Evolutionary conservation across 106 monocot genomes (phyloP).

Genomic region (Dendrobium huoshanense): DNA sequence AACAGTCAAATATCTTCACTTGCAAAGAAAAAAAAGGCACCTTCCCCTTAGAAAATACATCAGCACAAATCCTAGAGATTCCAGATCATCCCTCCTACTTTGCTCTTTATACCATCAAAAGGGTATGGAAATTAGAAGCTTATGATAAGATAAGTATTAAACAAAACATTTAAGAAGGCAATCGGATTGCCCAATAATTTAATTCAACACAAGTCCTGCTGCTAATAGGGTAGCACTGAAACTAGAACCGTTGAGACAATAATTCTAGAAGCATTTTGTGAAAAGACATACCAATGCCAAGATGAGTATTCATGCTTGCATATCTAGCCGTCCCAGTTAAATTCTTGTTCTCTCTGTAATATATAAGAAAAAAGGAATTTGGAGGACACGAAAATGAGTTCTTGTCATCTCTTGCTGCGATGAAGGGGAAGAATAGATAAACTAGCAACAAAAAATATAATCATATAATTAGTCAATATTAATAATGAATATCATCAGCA

Average conservation of each 20-base stretch:
- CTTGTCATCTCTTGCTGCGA: background rate
- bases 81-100: slow-evolving; percentile 51
- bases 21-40: slow-evolving; percentile 9
- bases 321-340: slow-evolving; percentile 52
- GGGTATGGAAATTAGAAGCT: background rate
- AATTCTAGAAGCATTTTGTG: background rate
- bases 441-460: background rate
- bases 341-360: slow-evolving; percentile 46
- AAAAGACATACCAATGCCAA: slow-evolving; percentile 35
- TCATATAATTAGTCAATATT: background rate
- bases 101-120: slow-evolving; percentile 19
- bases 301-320: slow-evolving; percentile 53
- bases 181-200: background rate
- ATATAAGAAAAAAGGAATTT: slow-evolving; percentile 1
- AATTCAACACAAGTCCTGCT: background rate
- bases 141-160: background rate
- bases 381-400: background rate
- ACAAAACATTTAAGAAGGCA: background rate
- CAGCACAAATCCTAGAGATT: slow-evolving; percentile 49
- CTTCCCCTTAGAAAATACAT: slow-evolving; percentile 48
- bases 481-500: background rate
- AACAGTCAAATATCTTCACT: background rate
- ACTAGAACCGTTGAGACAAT: background rate
- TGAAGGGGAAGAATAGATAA: background rate
- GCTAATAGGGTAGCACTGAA: background rate